phyloP scores from a whole-genome alignment of 2,329 filamentous ascomycete genomes.

The Cryphonectria nitschkei region DNA sequence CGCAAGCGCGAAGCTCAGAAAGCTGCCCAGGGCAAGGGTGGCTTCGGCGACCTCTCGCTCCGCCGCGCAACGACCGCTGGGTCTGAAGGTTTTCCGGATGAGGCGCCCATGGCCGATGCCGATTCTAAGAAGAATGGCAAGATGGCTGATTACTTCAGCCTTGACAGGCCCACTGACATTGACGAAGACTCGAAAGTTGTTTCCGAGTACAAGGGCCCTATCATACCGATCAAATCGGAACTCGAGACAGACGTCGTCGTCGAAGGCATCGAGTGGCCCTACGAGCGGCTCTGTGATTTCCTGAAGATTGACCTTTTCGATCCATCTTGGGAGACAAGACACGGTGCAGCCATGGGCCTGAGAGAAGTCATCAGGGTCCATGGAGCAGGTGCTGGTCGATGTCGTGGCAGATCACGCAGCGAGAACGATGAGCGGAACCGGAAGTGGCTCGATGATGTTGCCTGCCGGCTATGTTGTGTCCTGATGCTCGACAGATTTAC shows the following conservation, averaged over 20 bases:
- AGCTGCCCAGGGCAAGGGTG: constrained; percentile 82
- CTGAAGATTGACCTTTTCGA: constrained; percentile 94
- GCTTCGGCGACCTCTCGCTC: constrained; percentile 83
- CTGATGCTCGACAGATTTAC: constrained; percentile 98
- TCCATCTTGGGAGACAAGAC: constrained; percentile 89
- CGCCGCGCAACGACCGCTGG: constrained; percentile 64
- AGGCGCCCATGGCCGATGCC: constrained; percentile 56
- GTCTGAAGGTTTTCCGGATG: constrained; percentile 65
- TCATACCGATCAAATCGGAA: constrained; percentile 81
- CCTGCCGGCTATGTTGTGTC: constrained; percentile 92
- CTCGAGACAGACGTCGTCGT: constrained; percentile 77
- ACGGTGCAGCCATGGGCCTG: constrained; percentile 93
- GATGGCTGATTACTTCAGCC: constrained; percentile 83
- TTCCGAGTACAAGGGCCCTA: constrained; percentile 89
- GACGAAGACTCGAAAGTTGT: constrained; percentile 93
- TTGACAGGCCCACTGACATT: constrained; percentile 75
- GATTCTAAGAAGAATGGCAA: constrained; percentile 66
- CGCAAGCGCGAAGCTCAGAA: constrained; percentile 88
- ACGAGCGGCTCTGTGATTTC: constrained; percentile 90
- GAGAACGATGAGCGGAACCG: constrained; percentile 83
- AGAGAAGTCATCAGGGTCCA: constrained; percentile 92
- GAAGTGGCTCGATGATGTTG: constrained; percentile 89
- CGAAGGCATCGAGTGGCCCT: constrained; percentile 88
- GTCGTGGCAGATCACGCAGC: constrained; percentile 66
- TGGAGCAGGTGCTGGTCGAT: constrained; percentile 81